Evolutionary conservation across 805 yeast genomes (phyloP).

Genomic region (Kazachstania psychrophila): DNA sequence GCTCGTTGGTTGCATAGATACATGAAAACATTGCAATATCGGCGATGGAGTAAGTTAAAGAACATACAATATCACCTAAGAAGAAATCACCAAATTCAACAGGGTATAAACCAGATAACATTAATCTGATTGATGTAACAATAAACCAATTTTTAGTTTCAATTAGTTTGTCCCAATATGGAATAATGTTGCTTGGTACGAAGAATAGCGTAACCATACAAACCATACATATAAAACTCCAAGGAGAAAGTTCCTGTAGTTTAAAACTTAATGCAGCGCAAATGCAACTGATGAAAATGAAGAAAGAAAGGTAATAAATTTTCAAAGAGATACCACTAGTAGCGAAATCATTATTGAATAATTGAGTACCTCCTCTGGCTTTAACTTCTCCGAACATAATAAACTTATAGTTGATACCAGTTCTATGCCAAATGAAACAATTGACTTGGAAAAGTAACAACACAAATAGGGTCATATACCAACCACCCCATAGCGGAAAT

Average conservation of each 20-base stretch:
- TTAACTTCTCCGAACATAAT: slow-evolving; percentile 73
- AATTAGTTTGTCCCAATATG: slow-evolving; percentile 31
- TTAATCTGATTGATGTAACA: slow-evolving; percentile 58
- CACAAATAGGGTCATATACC: slow-evolving; percentile 55
- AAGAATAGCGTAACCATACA: slow-evolving; percentile 11
- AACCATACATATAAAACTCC: slow-evolving; percentile 38
- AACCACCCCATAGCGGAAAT: slow-evolving; percentile 91
- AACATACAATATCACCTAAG: slow-evolving; percentile 82
- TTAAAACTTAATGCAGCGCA: slow-evolving; percentile 70
- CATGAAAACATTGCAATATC: slow-evolving; percentile 82
- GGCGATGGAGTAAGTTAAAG: slow-evolving; percentile 80
- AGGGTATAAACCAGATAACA: slow-evolving; percentile 80
- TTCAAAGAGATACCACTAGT: slow-evolving; percentile 34
- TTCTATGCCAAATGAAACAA: slow-evolving; percentile 62
- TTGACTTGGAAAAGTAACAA: slow-evolving; percentile 56
- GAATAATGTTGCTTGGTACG: slow-evolving; percentile 16
- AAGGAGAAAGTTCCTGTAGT: slow-evolving; percentile 70
- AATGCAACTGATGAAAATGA: slow-evolving; percentile 47
- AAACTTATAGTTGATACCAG: slow-evolving; percentile 79
- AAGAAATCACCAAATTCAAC: slow-evolving; percentile 94
- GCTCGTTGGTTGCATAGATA: slow-evolving; percentile 50
- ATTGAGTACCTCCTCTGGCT: slow-evolving; percentile 41
- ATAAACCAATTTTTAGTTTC: slow-evolving; percentile 74
- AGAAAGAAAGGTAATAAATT: slow-evolving; percentile 52
- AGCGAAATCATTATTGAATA: slow-evolving; percentile 31